phyloP scores from a whole-genome alignment of 179 eudicot species.

The Beta corolliflora region DNA sequence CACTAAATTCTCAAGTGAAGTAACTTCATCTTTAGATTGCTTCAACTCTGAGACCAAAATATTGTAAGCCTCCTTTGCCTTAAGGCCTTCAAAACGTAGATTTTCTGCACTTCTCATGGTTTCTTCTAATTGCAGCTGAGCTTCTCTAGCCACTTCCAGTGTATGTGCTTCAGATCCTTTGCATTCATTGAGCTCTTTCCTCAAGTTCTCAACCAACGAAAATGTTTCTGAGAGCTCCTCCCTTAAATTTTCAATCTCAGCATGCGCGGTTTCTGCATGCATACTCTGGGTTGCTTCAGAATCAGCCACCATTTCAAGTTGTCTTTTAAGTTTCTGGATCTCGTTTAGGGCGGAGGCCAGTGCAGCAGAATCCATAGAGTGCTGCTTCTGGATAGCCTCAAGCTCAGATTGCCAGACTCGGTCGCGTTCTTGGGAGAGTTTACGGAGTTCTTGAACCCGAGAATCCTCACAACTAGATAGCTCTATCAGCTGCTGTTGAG shows the following conservation, averaged over 20 bases:
- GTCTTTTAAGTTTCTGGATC: constrained; percentile 64
- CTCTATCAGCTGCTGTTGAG: constrained; percentile 65
- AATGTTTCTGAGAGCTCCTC: constrained; percentile 58
- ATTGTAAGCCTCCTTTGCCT: constrained; percentile 49
- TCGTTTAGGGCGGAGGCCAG: constrained; percentile 63
- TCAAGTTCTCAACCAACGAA: constrained; percentile 54
- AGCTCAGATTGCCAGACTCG: constrained; percentile 83
- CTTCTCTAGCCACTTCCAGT: constrained; percentile 44
- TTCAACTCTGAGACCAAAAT: constrained; percentile 51
- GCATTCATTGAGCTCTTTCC: constrained; percentile 49
- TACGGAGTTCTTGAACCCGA: constrained; percentile 70
- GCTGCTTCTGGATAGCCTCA: constrained; percentile 71
- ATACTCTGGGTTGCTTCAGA: constrained; percentile 58
- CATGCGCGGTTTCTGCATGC: constrained; percentile 56
- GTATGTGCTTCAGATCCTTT: constrained; percentile 61
- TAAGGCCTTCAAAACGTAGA: constrained; percentile 41
- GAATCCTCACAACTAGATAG: constrained; percentile 62
- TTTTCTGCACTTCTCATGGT: constrained; percentile 47
- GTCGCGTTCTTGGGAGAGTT: constrained; percentile 84
- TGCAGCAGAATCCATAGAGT: constrained; percentile 67
- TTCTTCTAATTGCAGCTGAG: constrained; percentile 54
- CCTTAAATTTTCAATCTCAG: constrained; percentile 58
- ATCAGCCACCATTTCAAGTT: constrained; percentile 54
- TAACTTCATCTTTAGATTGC: constrained; percentile 53
- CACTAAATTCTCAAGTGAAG: constrained; percentile 47